Conservation (phyloP, 2,329 filamentous ascomycete species). For the Aspergillus sp. region DNA sequence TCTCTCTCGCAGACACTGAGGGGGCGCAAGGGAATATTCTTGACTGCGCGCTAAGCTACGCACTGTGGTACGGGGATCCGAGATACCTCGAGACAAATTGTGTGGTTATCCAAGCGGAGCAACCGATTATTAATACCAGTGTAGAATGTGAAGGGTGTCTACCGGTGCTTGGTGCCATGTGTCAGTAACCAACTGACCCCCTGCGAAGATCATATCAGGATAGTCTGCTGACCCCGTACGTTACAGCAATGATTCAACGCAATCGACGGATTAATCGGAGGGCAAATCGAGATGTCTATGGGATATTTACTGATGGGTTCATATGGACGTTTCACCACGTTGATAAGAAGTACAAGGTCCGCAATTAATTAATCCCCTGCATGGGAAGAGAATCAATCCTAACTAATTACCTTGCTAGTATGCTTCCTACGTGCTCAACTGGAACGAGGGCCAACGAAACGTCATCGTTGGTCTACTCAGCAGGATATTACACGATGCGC, state of each 20-base stretch:
- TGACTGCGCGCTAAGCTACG: not conserved
- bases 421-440: not conserved
- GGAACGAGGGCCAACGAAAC: not conserved
- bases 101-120: not conserved
- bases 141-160: not conserved
- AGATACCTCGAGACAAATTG: not conserved
- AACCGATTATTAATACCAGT: not conserved
- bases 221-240: not conserved
- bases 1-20: not conserved
- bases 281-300: not conserved
- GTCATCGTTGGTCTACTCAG: not conserved
- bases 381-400: no score
- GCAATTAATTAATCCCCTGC: no score
- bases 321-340: no score
- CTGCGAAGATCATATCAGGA: not conserved
- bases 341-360: no score
- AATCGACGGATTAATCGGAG: not conserved
- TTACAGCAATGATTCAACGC: not conserved
- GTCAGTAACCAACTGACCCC: not conserved
- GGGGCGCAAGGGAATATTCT: not conserved
- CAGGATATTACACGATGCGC: constrained; percentile 3
- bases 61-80: not conserved
- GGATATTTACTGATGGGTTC: not conserved
- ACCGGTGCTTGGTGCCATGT: not conserved
- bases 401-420: not conserved